Conservation (phyloP, 768 basidiomycete genomes). For the Gautieria morchelliformis region DNA sequence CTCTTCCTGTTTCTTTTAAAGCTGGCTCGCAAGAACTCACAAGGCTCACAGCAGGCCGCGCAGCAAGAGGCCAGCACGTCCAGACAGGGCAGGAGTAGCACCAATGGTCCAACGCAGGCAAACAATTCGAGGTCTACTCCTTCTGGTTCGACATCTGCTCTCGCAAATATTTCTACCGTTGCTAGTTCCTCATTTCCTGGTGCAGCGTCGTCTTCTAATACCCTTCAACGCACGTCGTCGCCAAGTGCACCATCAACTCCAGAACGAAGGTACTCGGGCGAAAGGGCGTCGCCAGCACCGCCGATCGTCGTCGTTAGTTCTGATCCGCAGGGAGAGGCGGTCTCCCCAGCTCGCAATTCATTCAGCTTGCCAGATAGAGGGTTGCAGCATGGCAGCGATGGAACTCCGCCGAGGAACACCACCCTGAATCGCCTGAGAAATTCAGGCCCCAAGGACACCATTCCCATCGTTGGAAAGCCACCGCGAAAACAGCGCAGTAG, state of each 20-base stretch:
- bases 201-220: constrained; percentile 21
- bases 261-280: constrained; percentile 52
- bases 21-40: constrained; percentile 61
- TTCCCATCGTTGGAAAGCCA: constrained; percentile 91
- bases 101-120: constrained; percentile 43
- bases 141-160: constrained; percentile 28
- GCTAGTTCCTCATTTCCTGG: constrained; percentile 29
- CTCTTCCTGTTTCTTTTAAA: constrained; percentile 18
- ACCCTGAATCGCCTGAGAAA: constrained; percentile 62
- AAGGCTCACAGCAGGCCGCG: constrained; percentile 55
- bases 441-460: constrained; percentile 87
- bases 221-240: constrained; percentile 24
- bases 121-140: constrained; percentile 29
- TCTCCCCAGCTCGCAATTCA: background rate
- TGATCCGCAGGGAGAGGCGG: constrained; percentile 30
- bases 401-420: constrained; percentile 56
- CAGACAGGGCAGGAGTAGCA: constrained; percentile 35
- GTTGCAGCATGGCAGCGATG: constrained; percentile 21
- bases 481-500: constrained; percentile 97
- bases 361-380: constrained; percentile 6
- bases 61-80: constrained; percentile 60
- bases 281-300: constrained; percentile 47
- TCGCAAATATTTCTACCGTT: constrained; percentile 26
- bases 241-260: constrained; percentile 28
- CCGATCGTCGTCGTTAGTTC: constrained; percentile 84